These are phyloP conservation scores for Penicillium psychrosexuale DNA, from an alignment of 2,329 filamentous ascomycete species.

Conservation along the genomic window DNA sequence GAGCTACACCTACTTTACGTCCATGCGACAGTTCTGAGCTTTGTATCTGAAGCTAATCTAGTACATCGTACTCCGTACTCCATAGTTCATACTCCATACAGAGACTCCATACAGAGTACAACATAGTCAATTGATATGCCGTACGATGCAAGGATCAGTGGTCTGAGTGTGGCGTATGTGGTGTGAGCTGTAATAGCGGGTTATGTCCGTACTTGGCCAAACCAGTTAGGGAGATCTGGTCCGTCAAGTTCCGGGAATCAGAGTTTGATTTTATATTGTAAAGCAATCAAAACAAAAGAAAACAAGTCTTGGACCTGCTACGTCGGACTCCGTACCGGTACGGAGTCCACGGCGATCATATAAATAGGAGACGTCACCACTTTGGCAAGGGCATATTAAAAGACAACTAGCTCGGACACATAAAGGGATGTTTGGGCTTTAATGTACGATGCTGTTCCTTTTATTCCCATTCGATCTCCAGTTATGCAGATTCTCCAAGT, in stretches of 20 bases:
- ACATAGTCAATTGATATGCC: background rate
- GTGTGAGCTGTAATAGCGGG: background rate
- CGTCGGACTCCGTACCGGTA: background rate
- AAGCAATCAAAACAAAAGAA: background rate
- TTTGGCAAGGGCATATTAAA: background rate
- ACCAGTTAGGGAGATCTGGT: background rate
- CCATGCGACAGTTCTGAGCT: background rate
- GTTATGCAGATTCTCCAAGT: background rate
- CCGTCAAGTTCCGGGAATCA: background rate
- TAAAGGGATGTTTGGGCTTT: background rate
- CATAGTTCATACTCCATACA: too few species aligned
- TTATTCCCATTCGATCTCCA: background rate
- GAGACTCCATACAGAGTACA: too few species aligned
- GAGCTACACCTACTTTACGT: background rate
- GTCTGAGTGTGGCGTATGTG: background rate
- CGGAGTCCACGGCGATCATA: background rate
- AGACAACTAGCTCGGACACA: background rate
- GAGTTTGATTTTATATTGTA: background rate
- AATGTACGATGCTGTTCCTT: background rate
- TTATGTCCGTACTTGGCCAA: background rate
- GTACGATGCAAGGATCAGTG: constrained; percentile 1
- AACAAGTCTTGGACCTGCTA: background rate
- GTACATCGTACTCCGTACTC: background rate
- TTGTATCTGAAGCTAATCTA: background rate
- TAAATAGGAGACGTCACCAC: constrained; percentile 4